Conservation (phyloP, 805 yeast species). For the Sugiyamaella mastotermitis region DNA sequence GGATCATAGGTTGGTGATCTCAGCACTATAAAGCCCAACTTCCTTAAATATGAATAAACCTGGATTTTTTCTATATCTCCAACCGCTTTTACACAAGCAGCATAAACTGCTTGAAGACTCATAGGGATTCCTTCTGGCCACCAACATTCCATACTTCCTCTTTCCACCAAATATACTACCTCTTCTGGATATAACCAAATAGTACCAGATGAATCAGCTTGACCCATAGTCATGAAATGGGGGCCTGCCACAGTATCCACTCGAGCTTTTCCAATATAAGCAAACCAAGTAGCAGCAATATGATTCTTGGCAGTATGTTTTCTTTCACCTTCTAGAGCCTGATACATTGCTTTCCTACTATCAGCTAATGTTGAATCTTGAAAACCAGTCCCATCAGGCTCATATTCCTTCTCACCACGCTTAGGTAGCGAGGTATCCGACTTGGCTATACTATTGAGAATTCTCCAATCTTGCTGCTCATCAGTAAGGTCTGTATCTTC, state of each 20-base stretch:
- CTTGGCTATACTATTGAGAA: constrained; percentile 19
- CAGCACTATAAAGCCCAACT: constrained; percentile 69
- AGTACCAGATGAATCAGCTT: constrained; percentile 41
- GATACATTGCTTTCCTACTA: constrained; percentile 67
- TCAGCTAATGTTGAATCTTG: constrained; percentile 45
- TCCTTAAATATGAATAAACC: constrained; percentile 67
- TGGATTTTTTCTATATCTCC: constrained; percentile 49
- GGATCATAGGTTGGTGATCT: constrained; percentile 19
- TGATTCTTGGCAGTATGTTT: constrained; percentile 39
- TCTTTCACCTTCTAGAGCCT: constrained; percentile 43
- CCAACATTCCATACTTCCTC: constrained; percentile 55
- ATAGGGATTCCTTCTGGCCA: constrained; percentile 35
- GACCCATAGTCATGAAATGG: constrained; percentile 68
- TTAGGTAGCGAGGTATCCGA: constrained; percentile 41
- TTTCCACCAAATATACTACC: constrained; percentile 67
- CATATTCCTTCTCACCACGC: constrained; percentile 81
- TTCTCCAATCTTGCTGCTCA: constrained; percentile 38
- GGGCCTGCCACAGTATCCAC: constrained; percentile 60
- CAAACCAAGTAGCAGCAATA: constrained; percentile 45
- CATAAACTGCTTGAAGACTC: constrained; percentile 59
- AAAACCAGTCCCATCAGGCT: constrained; percentile 63
- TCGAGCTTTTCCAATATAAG: constrained; percentile 30
- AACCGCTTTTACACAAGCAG: constrained; percentile 39
- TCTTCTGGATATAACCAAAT: constrained; percentile 61
- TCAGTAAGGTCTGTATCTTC: constrained; percentile 26